These are phyloP conservation scores for Heterobasidion parviporum DNA, from an alignment of 1,284 basidiomycete species.

Conservation along the genomic window DNA sequence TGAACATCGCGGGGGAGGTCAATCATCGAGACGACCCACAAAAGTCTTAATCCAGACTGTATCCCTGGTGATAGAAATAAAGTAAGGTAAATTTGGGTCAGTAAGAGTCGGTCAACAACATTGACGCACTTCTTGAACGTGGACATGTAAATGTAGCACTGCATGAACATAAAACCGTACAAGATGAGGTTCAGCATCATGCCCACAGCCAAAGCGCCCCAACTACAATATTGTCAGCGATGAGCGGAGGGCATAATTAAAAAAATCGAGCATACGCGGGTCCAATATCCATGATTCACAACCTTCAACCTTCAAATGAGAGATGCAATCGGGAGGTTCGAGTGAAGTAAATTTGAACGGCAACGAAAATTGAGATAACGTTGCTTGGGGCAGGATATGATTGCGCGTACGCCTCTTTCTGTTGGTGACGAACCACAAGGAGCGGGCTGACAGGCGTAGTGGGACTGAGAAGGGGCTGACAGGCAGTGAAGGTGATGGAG, in stretches of 20 bases:
- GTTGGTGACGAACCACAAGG: too few species aligned
- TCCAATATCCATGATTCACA: conserved; percentile 3
- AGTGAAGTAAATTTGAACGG: too few species aligned
- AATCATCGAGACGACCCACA: conserved; percentile 4
- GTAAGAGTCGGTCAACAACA: neutral
- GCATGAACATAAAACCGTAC: conserved; percentile 14
- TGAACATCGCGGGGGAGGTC: neutral
- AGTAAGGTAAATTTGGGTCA: neutral
- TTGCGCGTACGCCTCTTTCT: too few species aligned
- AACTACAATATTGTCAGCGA: conserved; percentile 4
- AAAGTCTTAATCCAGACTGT: conserved; percentile 11
- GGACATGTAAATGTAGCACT: conserved; percentile 13
- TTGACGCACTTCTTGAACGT: conserved; percentile 13
- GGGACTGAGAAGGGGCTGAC: too few species aligned
- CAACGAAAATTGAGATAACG: too few species aligned
- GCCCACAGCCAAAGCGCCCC: conserved; percentile 13
- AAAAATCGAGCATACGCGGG: neutral
- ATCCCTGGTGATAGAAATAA: conserved; percentile 7
- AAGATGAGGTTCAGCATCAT: conserved; percentile 12
- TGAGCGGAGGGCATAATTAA: neutral
- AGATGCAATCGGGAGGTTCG: too few species aligned
- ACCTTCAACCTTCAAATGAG: too few species aligned
- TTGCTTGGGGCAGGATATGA: too few species aligned
- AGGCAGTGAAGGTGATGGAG: too few species aligned
- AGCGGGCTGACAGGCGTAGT: too few species aligned